Evolutionary conservation across 1,139 yeast genomes (phyloP).

Genomic region (Sugiyamaella xylanicola): DNA sequence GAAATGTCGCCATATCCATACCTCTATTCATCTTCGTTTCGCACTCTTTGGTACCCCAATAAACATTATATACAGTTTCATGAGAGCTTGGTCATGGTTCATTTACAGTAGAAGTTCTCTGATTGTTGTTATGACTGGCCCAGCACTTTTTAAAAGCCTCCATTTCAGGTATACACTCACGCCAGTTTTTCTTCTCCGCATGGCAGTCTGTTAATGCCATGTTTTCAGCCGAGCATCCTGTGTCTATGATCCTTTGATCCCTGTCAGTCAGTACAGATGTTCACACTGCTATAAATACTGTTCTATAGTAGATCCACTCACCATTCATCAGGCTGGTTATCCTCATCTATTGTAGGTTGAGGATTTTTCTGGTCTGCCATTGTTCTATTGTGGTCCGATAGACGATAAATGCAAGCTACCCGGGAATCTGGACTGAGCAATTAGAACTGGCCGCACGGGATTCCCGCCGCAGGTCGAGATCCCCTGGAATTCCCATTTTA

Average conservation of each 20-base stretch:
- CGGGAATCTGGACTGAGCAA: too few species aligned
- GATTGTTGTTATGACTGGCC: slow-evolving; percentile 59
- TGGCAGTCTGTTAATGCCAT: slow-evolving; percentile 65
- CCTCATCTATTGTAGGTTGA: slow-evolving; percentile 35
- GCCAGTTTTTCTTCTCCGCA: slow-evolving; percentile 76
- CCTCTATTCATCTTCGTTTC: too few species aligned
- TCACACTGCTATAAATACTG: neutral
- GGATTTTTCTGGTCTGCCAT: neutral
- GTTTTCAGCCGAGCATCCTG: slow-evolving; percentile 74
- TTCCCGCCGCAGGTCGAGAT: slow-evolving; percentile 1
- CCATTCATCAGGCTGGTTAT: slow-evolving; percentile 66
- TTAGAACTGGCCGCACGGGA: too few species aligned
- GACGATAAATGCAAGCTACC: too few species aligned
- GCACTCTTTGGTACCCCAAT: too few species aligned
- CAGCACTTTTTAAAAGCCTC: slow-evolving; percentile 68
- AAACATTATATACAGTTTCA: too few species aligned
- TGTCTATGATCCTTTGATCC: slow-evolving; percentile 68
- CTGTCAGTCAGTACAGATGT: slow-evolving; percentile 28
- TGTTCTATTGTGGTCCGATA: too few species aligned
- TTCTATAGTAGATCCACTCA: slow-evolving; percentile 26
- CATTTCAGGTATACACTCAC: slow-evolving; percentile 67
- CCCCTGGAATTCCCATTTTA: slow-evolving; percentile 9
- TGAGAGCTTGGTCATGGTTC: neutral
- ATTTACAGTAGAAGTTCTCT: slow-evolving; percentile 42
- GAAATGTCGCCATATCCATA: too few species aligned